Percentiles rank a stretch among this genome's conserved stretches.
Conservation (phyloP, 148 eudicot species). For the Silene uniflora region DNA sequence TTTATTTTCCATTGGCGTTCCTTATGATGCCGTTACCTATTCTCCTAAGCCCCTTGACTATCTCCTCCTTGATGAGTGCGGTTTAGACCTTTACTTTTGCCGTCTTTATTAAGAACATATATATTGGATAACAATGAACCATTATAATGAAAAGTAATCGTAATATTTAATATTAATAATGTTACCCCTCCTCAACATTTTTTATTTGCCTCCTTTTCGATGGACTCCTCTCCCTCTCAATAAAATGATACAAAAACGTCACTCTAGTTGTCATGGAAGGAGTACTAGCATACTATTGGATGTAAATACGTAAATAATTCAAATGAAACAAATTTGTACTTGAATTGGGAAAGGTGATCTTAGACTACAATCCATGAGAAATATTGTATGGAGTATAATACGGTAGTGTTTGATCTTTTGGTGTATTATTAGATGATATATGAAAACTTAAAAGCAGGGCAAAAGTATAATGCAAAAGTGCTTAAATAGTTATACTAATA, state of each 20-base stretch:
- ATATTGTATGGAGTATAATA: background rate
- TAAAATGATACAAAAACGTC: slow-evolving; percentile 3
- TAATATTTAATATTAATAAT: background rate
- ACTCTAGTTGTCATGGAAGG: slow-evolving; percentile 8
- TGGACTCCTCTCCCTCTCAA: slow-evolving; percentile 11
- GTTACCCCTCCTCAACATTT: too few relatives aligned
- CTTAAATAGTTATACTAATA: background rate
- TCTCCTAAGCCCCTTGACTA: too few relatives aligned
- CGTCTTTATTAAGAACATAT: too few relatives aligned
- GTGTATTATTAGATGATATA: background rate
- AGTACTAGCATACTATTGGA: background rate
- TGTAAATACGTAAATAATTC: background rate
- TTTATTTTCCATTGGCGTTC: too few relatives aligned
- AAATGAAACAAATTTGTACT: background rate
- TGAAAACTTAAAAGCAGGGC: background rate
- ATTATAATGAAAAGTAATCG: background rate
- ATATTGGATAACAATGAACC: background rate
- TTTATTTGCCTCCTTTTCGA: background rate
- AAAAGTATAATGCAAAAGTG: background rate
- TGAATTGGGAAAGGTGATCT: background rate
- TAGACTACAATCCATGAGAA: background rate
- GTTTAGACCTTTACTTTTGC: too few relatives aligned
- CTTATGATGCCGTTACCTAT: too few relatives aligned
- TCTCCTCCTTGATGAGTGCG: too few relatives aligned
- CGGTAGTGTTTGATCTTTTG: background rate